phyloP scores from a whole-genome alignment of 1,139 yeast genomes.

The Hansenula anomala region DNA sequence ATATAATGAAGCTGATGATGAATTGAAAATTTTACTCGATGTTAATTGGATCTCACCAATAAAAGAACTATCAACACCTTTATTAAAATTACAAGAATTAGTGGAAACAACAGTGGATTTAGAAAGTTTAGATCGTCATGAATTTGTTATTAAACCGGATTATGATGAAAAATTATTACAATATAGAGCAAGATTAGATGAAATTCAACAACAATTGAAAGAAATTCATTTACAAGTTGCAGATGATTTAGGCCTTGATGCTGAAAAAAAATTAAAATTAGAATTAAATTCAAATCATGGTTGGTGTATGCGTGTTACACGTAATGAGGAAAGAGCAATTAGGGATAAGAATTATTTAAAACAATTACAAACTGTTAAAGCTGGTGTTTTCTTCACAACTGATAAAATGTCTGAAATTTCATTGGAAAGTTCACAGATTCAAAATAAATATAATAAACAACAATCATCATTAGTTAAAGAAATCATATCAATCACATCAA shows the following conservation, averaged over 20 bases:
- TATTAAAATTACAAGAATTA: constrained; percentile 72
- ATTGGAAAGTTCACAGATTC: constrained; percentile 51
- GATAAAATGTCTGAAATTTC: constrained; percentile 55
- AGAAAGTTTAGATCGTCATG: constrained; percentile 70
- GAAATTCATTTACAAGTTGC: constrained; percentile 60
- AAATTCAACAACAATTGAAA: constrained; percentile 50
- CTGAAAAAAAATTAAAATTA: constrained; percentile 81
- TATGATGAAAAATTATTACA: constrained; percentile 73
- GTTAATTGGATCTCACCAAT: constrained; percentile 59
- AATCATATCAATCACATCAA: constrained; percentile 71
- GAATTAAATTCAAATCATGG: constrained; percentile 87
- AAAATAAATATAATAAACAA: constrained; percentile 63
- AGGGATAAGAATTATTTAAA: constrained; percentile 59
- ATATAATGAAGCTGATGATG: constrained; percentile 21
- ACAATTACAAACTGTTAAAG: constrained; percentile 87
- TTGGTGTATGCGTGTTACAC: constrained; percentile 89
- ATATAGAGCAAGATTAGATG: constrained; percentile 54
- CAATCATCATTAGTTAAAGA: constrained; percentile 79
- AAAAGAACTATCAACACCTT: constrained; percentile 39
- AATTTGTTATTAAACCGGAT: constrained; percentile 83
- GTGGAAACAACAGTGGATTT: constrained; percentile 91
- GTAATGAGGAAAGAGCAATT: constrained; percentile 80
- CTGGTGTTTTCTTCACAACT: constrained; percentile 90
- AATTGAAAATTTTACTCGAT: constrained; percentile 33
- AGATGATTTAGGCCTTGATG: constrained; percentile 73